Evolutionary conservation across 2,329 filamentous ascomycete genomes (phyloP), one percentile per base, ranked within the genome.

Genomic region (Lachnellula cervina): DNA sequence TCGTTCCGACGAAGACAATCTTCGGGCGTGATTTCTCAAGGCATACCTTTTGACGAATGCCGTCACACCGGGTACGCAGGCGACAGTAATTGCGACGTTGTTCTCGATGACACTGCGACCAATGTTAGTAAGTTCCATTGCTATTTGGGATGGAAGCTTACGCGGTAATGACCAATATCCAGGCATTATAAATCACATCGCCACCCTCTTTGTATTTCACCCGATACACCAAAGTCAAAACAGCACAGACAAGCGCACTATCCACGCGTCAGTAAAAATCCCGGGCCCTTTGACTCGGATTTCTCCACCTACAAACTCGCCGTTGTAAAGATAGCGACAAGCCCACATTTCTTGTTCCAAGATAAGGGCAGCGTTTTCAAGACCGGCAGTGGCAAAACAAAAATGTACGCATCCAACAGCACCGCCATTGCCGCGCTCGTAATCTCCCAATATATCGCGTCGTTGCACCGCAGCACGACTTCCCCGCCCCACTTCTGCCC

Each of bases 311-410:
- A 72, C 70, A 68, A 73, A 64, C 42, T 62, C 34, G 58, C 74
- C 57, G 69, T 61, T 17, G 68, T 70, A 68, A 71, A 71, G 51
- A 67, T 70, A 56, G 49, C 64, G 61, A 64, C 70, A 34, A 85
- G 72, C 0, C 77, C 80, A 17, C 79, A 65, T 51, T 81, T 80
- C 54, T 80, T 47, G n/a, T 28, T 45, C 11, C n/a, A 19, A 14
- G 25, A 46, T n/a, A 56, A 23, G 16, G 49, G 32, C 17, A 56
- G 19, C 14, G 23, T 37, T 11, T n/a, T 42, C 9, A 56, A n/a
- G 16, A 42, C 7, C 34, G 44, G 48, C 42, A 56, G 28, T 4
- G 54, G 54, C 9, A 56, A 35, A 13, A 56, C 21, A 11, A 56
- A 52, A n/a, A 56, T 56, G 32, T 51, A 56, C 16, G 49, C n/a